Conservation (phyloP, 1,139 yeast genomes). For the Scheffersomyces parashehatae region DNA sequence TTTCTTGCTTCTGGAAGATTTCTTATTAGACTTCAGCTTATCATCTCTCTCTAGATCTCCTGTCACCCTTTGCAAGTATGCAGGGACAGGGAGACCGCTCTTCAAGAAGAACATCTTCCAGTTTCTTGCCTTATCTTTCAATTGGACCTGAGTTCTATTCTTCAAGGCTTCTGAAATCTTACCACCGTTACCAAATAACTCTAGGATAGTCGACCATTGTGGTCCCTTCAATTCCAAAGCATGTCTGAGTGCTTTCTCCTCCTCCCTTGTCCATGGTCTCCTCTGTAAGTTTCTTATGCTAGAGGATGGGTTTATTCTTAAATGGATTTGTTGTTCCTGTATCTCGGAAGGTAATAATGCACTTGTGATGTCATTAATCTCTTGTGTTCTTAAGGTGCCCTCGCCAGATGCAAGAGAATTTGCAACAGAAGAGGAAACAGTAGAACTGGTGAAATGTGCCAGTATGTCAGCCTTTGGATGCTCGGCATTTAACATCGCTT, state of each 20-base stretch:
- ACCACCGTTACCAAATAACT: slow-evolving; percentile 91
- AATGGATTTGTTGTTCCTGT: slow-evolving; percentile 46
- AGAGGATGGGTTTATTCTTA: slow-evolving; percentile 34
- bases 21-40: slow-evolving; percentile 25
- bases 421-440: no score
- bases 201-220: slow-evolving; percentile 88
- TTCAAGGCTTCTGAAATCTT: slow-evolving; percentile 78
- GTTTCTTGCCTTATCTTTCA: slow-evolving; percentile 93
- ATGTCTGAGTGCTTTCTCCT: slow-evolving; percentile 79
- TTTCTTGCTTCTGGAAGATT: slow-evolving; percentile 30
- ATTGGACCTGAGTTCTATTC: slow-evolving; percentile 84
- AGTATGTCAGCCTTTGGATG: no score
- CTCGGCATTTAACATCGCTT: slow-evolving; percentile 17
- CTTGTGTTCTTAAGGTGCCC: slow-evolving; percentile 8
- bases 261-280: slow-evolving; percentile 85
- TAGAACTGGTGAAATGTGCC: no score
- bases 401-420: no score
- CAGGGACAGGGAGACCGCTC: slow-evolving; percentile 71
- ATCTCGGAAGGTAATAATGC: slow-evolving; percentile 49
- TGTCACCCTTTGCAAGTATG: slow-evolving; percentile 76
- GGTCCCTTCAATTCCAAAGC: slow-evolving; percentile 88
- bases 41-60: slow-evolving; percentile 74
- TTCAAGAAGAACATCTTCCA: slow-evolving; percentile 87
- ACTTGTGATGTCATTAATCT: slow-evolving; percentile 26
- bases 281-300: slow-evolving; percentile 36